Evolutionary conservation across 2,329 filamentous ascomycete species (phyloP).

Genomic region (Ophiostoma ulmi): DNA sequence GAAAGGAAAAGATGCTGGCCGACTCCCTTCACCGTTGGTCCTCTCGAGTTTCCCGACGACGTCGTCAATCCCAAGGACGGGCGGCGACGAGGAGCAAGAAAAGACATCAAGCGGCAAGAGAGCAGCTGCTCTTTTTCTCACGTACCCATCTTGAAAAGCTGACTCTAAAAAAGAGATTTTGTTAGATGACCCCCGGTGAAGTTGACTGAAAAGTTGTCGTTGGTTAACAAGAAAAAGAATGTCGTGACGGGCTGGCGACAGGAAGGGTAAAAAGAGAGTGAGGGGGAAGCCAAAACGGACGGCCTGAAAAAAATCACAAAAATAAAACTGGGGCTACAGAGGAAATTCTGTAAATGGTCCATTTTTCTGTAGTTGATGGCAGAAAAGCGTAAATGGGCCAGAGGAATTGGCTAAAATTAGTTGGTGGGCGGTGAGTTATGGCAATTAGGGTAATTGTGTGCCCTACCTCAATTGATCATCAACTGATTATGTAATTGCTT

Average conservation of each 20-base stretch:
- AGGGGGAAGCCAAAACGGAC: constrained; percentile 12
- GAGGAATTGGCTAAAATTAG: constrained; percentile 26
- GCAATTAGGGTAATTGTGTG: constrained; percentile 42
- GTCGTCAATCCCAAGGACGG: not conserved
- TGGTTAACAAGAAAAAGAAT: constrained; percentile 5
- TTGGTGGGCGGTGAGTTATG: constrained; percentile 40
- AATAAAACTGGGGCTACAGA: constrained; percentile 15
- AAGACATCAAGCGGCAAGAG: not conserved
- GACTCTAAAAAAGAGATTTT: constrained; percentile 30
- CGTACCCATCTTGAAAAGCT: constrained; percentile 59
- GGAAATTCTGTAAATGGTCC: constrained; percentile 13
- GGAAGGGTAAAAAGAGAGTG: constrained; percentile 15
- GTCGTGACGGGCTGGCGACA: constrained; percentile 28
- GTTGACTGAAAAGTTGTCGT: constrained; percentile 27
- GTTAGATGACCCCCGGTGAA: constrained; percentile 25
- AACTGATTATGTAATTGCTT: not conserved
- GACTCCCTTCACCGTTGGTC: not conserved
- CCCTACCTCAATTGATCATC: not conserved
- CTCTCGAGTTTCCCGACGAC: not conserved
- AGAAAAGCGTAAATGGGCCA: constrained; percentile 8
- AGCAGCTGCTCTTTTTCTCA: constrained; percentile 34
- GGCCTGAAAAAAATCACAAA: constrained; percentile 22
- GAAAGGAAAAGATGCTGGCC: constrained; percentile 21
- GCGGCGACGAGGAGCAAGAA: not conserved
- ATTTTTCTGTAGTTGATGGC: not conserved